Base-by-base conservation (phyloP, 805 yeast species). In the Naumovozyma baii region DNA sequence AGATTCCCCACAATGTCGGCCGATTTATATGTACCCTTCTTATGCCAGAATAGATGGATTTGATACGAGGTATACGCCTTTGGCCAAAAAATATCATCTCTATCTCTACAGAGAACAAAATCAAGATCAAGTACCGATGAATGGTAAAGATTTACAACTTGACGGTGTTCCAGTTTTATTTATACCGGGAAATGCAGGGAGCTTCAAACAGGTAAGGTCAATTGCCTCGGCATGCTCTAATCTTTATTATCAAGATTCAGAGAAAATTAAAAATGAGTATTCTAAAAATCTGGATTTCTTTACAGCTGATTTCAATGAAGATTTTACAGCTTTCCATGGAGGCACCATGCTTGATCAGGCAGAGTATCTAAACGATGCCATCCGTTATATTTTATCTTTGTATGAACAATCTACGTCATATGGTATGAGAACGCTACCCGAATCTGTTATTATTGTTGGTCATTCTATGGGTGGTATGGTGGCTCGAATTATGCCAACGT, bases 381-480 rank as follows among this genome's bases (percentile, higher is more conserved):
- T 92, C 3, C 60, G 63, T 17, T 87, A 80, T 54, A 87, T 90
- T 17, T 61, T 92, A 14, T 72, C 76, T 3, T 63, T 90, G 4
- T 90, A 90, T 51, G 47, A 46, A 33, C 59, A 57, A 16, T 54
- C 57, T 1, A 37, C 38, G 9, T 33, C 37, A 9, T 51, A 46
- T 33, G 39, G 31, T 17, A 34, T n/a, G n/a, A 31, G 35, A 3
- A 35, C 31, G 37, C 36, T 25, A 12, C 92, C 92, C 0, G 57
- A 60, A 19, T 82, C 95, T 0, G 94, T 90, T 1, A 74, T 90
- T 0, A 56, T 90, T 0, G 48, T 90, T 1, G 96, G 86, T 2
- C 98, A 90, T 63, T 90, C 97, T 0, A 90, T 90, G 98, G 98
- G 98, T 32, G 98, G 98, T 2, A 74, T 90, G 14, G 97, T 92